Evolutionary conservation across 2,329 filamentous ascomycete genomes (phyloP).

Genomic region (Phialophora verrucosa): DNA sequence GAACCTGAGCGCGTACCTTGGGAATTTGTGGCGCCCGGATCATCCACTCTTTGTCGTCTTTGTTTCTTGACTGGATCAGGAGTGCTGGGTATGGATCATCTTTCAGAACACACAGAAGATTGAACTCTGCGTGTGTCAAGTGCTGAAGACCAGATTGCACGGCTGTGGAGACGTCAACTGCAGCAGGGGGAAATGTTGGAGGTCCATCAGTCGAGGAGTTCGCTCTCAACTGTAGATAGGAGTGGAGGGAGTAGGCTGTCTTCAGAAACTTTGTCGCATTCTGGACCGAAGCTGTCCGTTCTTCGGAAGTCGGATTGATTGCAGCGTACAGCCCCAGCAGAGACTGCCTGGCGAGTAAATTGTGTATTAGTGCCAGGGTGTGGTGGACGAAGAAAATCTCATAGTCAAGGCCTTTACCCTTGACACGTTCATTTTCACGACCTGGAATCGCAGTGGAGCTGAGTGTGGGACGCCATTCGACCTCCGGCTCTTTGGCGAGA

Average conservation of each 20-base stretch:
- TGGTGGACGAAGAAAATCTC: constrained; percentile 81
- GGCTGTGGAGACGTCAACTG: constrained; percentile 54
- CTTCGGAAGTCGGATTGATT: constrained; percentile 65
- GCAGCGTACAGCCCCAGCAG: constrained; percentile 76
- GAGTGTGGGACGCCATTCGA: constrained; percentile 82
- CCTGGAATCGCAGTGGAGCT: constrained; percentile 64
- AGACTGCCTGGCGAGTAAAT: constrained; percentile 71
- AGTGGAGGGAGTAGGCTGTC: constrained; percentile 77
- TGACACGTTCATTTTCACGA: constrained; percentile 69
- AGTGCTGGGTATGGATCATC: constrained; percentile 90
- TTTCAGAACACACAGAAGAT: constrained; percentile 85
- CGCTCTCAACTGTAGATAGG: constrained; percentile 59
- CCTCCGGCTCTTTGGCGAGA: constrained; percentile 70
- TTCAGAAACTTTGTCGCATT: constrained; percentile 78
- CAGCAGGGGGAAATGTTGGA: constrained; percentile 34
- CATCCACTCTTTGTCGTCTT: constrained; percentile 93
- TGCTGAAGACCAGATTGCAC: constrained; percentile 52
- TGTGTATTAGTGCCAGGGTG: constrained; percentile 76
- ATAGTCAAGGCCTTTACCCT: constrained; percentile 75
- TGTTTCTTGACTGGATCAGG: constrained; percentile 80
- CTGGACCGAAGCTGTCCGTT: constrained; percentile 72
- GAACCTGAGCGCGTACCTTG: constrained; percentile 85
- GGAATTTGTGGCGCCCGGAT: constrained; percentile 86
- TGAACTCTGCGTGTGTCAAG: constrained; percentile 84
- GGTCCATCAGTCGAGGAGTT: constrained; percentile 59